Evolutionary conservation across 257 asterid species (phyloP).

Genomic region (Gentiana straminea): DNA sequence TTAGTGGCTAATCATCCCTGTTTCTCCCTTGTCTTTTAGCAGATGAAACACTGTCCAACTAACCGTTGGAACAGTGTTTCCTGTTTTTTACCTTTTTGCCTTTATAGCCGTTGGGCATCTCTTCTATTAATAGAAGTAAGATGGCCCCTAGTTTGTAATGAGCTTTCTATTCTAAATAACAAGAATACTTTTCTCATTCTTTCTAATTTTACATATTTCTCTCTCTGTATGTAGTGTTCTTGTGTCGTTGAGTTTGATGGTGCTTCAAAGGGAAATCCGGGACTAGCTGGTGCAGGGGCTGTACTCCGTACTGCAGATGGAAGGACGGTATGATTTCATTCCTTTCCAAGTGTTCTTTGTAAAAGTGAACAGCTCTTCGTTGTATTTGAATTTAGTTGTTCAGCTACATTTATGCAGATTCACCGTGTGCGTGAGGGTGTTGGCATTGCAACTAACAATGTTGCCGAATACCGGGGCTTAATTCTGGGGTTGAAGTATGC

Average conservation of each 20-base stretch:
- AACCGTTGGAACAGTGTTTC: too few species aligned
- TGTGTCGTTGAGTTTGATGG: slow-evolving; percentile 89
- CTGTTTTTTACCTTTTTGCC: too few species aligned
- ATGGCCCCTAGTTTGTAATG: too few species aligned
- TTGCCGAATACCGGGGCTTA: slow-evolving; percentile 81
- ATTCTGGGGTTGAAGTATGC: slow-evolving; percentile 90
- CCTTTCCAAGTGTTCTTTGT: background rate
- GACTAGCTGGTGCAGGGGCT: slow-evolving; percentile 97
- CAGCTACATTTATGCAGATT: slow-evolving; percentile 36
- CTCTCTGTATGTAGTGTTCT: slow-evolving; percentile 44
- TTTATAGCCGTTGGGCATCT: too few species aligned
- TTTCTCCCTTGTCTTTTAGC: too few species aligned
- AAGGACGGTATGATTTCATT: slow-evolving; percentile 47
- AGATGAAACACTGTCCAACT: too few species aligned
- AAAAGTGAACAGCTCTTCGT: too few species aligned
- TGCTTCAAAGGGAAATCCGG: slow-evolving; percentile 96
- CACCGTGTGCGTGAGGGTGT: slow-evolving; percentile 86
- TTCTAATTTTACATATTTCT: too few species aligned
- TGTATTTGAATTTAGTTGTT: background rate
- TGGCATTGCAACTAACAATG: slow-evolving; percentile 90
- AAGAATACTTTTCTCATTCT: too few species aligned
- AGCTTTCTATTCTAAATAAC: too few species aligned
- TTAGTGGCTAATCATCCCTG: too few species aligned
- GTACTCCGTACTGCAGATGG: slow-evolving; percentile 78
- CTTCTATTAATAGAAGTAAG: too few species aligned